Evolutionary conservation across 2,329 filamentous ascomycete genomes (phyloP).

Genomic region (Pseudocercospora eumusae): DNA sequence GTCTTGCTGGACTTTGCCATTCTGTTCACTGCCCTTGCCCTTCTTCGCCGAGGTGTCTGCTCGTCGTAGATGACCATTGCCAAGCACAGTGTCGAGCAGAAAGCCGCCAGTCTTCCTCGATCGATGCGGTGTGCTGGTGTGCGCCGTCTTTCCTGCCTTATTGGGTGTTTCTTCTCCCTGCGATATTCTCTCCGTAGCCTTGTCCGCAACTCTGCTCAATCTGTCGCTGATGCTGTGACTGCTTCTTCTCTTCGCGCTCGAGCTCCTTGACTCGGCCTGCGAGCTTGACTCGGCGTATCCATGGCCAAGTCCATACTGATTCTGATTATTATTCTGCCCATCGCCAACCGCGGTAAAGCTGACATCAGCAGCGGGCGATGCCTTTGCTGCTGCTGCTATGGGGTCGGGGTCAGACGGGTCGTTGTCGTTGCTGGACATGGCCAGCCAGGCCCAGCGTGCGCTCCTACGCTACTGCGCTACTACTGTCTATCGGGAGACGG

Average conservation of each 20-base stretch:
- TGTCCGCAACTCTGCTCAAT: background rate
- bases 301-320: background rate
- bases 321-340: background rate
- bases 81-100: conserved; percentile 33
- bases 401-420: conserved; percentile 17
- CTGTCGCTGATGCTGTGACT: conserved; percentile 22
- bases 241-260: conserved; percentile 24
- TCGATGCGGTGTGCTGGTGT: conserved; percentile 21
- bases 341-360: conserved; percentile 29
- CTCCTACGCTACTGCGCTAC: conserved; percentile 4
- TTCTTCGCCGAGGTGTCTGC: conserved; percentile 1
- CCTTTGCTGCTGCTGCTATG: conserved; percentile 16
- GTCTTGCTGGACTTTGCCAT: conserved; percentile 26
- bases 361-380: conserved; percentile 32
- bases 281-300: conserved; percentile 34
- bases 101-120: conserved; percentile 46
- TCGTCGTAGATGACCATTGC: conserved; percentile 25
- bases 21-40: conserved; percentile 28
- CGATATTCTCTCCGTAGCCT: conserved; percentile 10
- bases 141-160: conserved; percentile 13
- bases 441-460: conserved; percentile 17
- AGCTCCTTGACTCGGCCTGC: conserved; percentile 32
- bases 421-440: conserved; percentile 27
- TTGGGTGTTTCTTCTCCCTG: conserved; percentile 11
- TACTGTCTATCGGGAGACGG: conserved; percentile 4